phyloP scores from a whole-genome alignment of 2,329 filamentous ascomycete species.

The Xylariaceae sp. region DNA sequence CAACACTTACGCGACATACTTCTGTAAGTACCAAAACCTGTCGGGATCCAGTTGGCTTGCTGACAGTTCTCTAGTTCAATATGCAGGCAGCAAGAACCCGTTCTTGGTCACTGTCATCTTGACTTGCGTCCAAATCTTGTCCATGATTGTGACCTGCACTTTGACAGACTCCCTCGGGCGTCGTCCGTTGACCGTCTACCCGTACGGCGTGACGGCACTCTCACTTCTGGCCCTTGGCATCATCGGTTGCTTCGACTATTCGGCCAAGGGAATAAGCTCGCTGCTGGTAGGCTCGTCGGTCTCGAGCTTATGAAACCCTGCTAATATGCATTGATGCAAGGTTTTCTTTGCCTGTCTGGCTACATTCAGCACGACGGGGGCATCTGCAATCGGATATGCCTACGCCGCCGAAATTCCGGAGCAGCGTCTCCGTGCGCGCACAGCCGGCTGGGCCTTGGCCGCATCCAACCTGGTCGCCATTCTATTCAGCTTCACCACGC shows the following conservation, averaged over 20 bases:
- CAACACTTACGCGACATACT: slow-evolving; percentile 2
- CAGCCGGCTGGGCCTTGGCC: not conserved
- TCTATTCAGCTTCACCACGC: not conserved
- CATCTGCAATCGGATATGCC: slow-evolving; percentile 1
- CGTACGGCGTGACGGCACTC: not conserved
- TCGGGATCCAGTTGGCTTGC: not conserved
- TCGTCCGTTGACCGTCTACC: not conserved
- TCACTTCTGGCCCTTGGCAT: not conserved
- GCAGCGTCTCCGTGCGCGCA: slow-evolving; percentile 2
- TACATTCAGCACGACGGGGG: slow-evolving; percentile 1
- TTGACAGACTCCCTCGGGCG: not conserved
- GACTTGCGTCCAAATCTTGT: not conserved
- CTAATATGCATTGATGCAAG: not conserved
- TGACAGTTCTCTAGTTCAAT: too few relatives aligned
- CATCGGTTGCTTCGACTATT: not conserved
- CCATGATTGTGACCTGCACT: not conserved
- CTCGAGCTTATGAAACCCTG: not conserved
- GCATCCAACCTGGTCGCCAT: not conserved
- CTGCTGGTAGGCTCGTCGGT: not conserved
- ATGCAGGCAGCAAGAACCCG: slow-evolving; percentile 1
- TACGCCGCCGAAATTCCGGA: slow-evolving; percentile 2
- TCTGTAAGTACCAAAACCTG: not conserved
- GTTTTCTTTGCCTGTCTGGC: not conserved
- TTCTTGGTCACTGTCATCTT: slow-evolving; percentile 2
- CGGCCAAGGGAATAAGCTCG: not conserved